Base-by-base conservation (phyloP, 768 basidiomycete species). In the Phaeolepiota aurea region DNA sequence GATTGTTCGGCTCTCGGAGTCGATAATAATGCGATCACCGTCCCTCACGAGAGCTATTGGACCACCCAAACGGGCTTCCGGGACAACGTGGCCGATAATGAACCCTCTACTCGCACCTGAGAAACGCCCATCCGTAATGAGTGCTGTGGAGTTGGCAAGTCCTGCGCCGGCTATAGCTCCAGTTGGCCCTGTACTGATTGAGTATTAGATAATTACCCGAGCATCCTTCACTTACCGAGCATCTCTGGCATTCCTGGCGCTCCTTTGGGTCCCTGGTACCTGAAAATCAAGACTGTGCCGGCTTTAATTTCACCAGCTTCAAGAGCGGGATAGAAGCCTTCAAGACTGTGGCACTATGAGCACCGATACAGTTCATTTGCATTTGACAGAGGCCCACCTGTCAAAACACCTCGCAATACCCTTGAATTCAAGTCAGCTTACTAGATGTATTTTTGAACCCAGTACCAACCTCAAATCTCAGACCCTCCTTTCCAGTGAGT, bases 181-280 rank as follows among this genome's bases (percentile, higher is more conserved):
- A 5, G 90, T 91, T 1, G 87, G 87, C 14, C 86, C 86, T 73
- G 35, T 22, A 9, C 23, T 30, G 10, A 34, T 14, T 42, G 30
- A n/a, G 2, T 14, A 11, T 21, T 33, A 22, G 12, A 34, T 14
- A 25, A 25, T 1, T 16, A 22, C 11, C 22, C 14, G 16, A 12
- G 19, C 7, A 25, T 22, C 35, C 3, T 20, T 15, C 38, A 35
- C 40, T 33, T 55, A 68, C 64, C 70, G 4, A 71, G 54, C 70
- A 71, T 72, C 66, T 92, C 88, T 5, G 89, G 89, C 87, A 89
- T 90, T 16, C 89, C 89, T 19, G 87, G 90, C n/a, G 77, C 89
- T 19, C 89, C 88, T 56, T 86, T 89, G 1, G 90, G 88, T 10
- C 89, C 89, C 62, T 87, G 85, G 58, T 91, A 92, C 44, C 89